These are phyloP conservation scores for Bipolaris cookei DNA, from an alignment of 2,329 filamentous ascomycete genomes.

Conservation along the genomic window DNA sequence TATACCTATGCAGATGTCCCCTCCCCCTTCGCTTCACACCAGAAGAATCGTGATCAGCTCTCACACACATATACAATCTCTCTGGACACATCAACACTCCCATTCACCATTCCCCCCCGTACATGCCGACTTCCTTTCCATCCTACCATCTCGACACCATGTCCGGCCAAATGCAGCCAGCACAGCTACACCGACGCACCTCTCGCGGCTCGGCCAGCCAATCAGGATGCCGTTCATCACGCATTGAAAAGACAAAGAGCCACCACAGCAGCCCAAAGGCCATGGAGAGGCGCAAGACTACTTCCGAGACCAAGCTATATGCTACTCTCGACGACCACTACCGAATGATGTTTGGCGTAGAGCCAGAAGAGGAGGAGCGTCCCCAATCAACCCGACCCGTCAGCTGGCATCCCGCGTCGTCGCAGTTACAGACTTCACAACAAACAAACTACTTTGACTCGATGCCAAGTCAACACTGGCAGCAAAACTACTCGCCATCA, in stretches of 20 bases:
- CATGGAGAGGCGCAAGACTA: constrained; percentile 49
- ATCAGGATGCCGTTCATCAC: constrained; percentile 37
- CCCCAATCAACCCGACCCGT: constrained; percentile 60
- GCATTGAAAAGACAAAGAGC: constrained; percentile 50
- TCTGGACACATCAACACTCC: constrained; percentile 16
- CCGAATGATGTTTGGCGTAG: constrained; percentile 51
- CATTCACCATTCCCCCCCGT: constrained; percentile 2
- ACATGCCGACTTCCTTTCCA: constrained; percentile 19
- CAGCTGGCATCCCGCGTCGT: constrained; percentile 76
- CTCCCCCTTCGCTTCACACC: constrained; percentile 22
- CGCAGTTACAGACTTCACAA: constrained; percentile 44
- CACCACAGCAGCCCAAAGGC: constrained; percentile 48
- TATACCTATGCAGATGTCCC: constrained; percentile 47
- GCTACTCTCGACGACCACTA: constrained; percentile 51
- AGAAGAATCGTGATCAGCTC: constrained; percentile 28
- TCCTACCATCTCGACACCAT: constrained; percentile 30
- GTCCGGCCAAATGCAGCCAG: constrained; percentile 35
- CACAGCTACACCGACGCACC: constrained; percentile 39
- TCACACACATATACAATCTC: constrained; percentile 9
- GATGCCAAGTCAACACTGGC: constrained; percentile 37
- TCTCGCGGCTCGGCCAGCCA: constrained; percentile 44
- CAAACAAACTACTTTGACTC: constrained; percentile 33
- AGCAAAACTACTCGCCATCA: constrained; percentile 28
- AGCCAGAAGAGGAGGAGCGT: constrained; percentile 38
- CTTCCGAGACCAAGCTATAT: constrained; percentile 46